phyloP scores from a whole-genome alignment of 2,329 filamentous ascomycete species.

The Myriosclerotinia curreyana region DNA sequence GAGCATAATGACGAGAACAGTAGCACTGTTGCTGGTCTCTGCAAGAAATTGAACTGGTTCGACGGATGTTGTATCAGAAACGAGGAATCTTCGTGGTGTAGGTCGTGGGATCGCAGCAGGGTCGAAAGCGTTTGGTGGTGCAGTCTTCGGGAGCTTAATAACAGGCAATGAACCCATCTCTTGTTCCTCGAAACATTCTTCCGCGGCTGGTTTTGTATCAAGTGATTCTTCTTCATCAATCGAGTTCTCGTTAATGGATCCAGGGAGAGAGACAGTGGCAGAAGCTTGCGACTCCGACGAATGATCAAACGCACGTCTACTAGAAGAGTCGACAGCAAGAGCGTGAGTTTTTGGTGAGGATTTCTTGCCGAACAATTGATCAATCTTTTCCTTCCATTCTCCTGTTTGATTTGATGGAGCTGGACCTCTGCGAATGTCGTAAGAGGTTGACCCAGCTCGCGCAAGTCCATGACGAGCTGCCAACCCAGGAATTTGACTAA shows the following conservation, averaged over 20 bases:
- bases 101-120: slow-evolving; percentile 55
- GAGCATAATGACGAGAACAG: slow-evolving; percentile 46
- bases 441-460: slow-evolving; percentile 42
- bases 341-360: slow-evolving; percentile 55
- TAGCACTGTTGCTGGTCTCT: slow-evolving; percentile 42
- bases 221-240: slow-evolving; percentile 46
- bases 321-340: slow-evolving; percentile 64
- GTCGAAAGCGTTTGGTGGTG: slow-evolving; percentile 62
- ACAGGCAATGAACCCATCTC: slow-evolving; percentile 75
- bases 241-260: slow-evolving; percentile 26
- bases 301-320: slow-evolving; percentile 63
- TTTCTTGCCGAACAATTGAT: slow-evolving; percentile 65
- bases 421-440: slow-evolving; percentile 42
- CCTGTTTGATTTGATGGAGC: slow-evolving; percentile 36
- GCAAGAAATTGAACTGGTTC: slow-evolving; percentile 45
- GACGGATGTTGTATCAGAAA: slow-evolving; percentile 47
- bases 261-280: slow-evolving; percentile 70
- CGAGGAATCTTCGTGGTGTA: slow-evolving; percentile 50
- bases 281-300: slow-evolving; percentile 41
- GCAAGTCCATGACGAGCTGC: slow-evolving; percentile 40
- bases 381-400: slow-evolving; percentile 80
- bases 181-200: slow-evolving; percentile 77
- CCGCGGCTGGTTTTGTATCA: slow-evolving; percentile 66
- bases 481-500: slow-evolving; percentile 25
- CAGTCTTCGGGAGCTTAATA: slow-evolving; percentile 62